These are phyloP conservation scores for Wickerhamiella qilinensis DNA, from an alignment of 805 yeast genomes.

Conservation along the genomic window DNA sequence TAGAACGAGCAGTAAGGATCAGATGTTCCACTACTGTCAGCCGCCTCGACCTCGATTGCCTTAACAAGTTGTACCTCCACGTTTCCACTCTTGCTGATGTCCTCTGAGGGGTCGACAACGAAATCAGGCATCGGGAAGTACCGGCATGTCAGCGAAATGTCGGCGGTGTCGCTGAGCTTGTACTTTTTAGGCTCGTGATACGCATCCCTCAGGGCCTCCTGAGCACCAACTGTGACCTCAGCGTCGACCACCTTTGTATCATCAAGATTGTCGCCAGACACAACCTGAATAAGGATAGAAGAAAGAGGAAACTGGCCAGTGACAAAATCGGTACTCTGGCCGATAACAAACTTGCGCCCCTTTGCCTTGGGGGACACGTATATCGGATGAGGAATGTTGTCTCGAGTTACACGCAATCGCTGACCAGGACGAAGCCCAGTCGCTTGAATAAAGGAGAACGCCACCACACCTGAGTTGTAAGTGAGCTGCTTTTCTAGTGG, in stretches of 20 bases:
- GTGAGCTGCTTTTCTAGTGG: constrained; percentile 33
- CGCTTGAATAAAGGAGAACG: constrained; percentile 32
- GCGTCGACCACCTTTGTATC: constrained; percentile 10
- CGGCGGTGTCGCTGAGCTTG: constrained; percentile 5
- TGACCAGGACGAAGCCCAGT: constrained; percentile 25
- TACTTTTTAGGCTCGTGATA: constrained; percentile 11
- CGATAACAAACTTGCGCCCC: constrained; percentile 16
- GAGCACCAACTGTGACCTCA: constrained; percentile 37
- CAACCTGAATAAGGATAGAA: constrained; percentile 13
- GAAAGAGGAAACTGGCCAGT: constrained; percentile 15
- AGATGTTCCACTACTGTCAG: constrained; percentile 84
- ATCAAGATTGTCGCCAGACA: constrained; percentile 8
- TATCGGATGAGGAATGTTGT: constrained; percentile 52
- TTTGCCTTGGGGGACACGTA: constrained; percentile 42
- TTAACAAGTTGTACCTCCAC: constrained; percentile 42
- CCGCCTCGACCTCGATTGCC: constrained; percentile 60
- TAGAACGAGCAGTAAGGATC: constrained; percentile 74
- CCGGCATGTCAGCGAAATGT: constrained; percentile 22
- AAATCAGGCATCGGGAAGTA: constrained; percentile 59
- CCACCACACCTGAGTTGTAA: constrained; percentile 61
- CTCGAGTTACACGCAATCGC: constrained; percentile 62
- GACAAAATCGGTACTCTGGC: constrained; percentile 16
- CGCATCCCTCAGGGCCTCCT: constrained; percentile 13
- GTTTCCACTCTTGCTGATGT: constrained; percentile 58
- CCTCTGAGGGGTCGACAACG: constrained; percentile 56